Conservation (phyloP, 2,329 filamentous ascomycete genomes). For the Onygenales sp. region DNA sequence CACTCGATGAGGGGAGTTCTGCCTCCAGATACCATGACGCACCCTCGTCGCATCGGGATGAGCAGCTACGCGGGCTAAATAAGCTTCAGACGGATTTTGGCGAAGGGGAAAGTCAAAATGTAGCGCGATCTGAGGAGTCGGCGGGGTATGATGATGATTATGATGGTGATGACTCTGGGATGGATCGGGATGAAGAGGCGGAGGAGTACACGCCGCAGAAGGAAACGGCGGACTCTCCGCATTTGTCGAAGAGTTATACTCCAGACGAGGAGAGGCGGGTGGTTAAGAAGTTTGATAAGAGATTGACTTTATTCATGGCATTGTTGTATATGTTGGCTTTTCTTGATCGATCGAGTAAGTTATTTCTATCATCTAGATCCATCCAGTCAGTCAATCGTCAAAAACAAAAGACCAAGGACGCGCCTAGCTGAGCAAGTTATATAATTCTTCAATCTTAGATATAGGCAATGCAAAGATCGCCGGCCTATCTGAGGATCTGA, state of each 20-base stretch:
- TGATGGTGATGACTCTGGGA: slow-evolving; percentile 16
- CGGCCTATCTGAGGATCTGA: slow-evolving; percentile 45
- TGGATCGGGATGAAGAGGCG: background rate
- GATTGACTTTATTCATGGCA: slow-evolving; percentile 70
- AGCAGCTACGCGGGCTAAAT: background rate
- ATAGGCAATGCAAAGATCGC: slow-evolving; percentile 56
- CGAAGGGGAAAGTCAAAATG: slow-evolving; percentile 3
- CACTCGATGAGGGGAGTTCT: slow-evolving; percentile 25
- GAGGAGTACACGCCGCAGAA: slow-evolving; percentile 3
- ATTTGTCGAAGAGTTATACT: slow-evolving; percentile 26
- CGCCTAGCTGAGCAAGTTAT: background rate
- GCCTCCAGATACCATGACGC: slow-evolving; percentile 14
- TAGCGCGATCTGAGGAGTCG: background rate
- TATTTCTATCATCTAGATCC: background rate
- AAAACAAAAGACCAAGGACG: no score
- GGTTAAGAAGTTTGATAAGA: slow-evolving; percentile 65
- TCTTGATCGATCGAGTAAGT: slow-evolving; percentile 71
- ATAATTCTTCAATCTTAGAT: slow-evolving; percentile 24
- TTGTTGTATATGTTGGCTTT: slow-evolving; percentile 78
- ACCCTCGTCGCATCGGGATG: background rate
- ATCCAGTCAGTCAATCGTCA: no score
- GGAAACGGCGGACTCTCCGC: background rate
- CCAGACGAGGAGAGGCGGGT: slow-evolving; percentile 63
- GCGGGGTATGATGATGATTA: slow-evolving; percentile 14
- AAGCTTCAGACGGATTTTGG: slow-evolving; percentile 28